Conservation (phyloP, 306 rosid genomes). For the Fragaria nilgerrensis region DNA sequence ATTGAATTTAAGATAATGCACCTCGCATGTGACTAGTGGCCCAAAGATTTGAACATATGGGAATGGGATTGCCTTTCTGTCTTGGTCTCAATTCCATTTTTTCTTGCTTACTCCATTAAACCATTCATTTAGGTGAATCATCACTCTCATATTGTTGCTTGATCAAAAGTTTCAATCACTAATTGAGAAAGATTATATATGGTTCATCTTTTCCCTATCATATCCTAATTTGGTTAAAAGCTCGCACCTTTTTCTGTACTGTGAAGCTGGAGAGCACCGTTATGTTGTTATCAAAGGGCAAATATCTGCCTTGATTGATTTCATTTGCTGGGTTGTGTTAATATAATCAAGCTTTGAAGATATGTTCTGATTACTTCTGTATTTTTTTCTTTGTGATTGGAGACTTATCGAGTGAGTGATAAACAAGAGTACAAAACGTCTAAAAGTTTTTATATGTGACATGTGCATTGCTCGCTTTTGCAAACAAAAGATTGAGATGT, state of each 20-base stretch:
- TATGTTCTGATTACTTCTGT: neutral
- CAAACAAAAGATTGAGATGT: neutral
- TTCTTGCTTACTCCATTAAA: neutral
- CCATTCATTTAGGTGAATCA: neutral
- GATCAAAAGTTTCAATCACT: neutral
- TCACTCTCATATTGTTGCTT: neutral
- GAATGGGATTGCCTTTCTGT: neutral
- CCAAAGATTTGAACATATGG: neutral
- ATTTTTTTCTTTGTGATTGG: neutral
- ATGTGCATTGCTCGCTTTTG: too few relatives aligned
- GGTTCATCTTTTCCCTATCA: too few relatives aligned
- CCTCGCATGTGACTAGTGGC: constrained; percentile 22
- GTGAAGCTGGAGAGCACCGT: constrained; percentile 1
- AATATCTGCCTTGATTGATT: neutral
- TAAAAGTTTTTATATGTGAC: neutral
- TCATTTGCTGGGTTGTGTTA: neutral
- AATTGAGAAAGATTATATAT: neutral
- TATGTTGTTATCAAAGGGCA: neutral
- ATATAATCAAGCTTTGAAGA: neutral
- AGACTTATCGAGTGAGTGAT: neutral
- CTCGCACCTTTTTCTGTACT: neutral
- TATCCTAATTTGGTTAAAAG: neutral
- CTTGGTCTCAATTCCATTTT: neutral
- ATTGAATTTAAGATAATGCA: constrained; percentile 11
- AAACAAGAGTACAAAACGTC: constrained; percentile 2